phyloP scores from a whole-genome alignment of 371 early-diverging fungal genomes.

The Mucor irregularis region DNA sequence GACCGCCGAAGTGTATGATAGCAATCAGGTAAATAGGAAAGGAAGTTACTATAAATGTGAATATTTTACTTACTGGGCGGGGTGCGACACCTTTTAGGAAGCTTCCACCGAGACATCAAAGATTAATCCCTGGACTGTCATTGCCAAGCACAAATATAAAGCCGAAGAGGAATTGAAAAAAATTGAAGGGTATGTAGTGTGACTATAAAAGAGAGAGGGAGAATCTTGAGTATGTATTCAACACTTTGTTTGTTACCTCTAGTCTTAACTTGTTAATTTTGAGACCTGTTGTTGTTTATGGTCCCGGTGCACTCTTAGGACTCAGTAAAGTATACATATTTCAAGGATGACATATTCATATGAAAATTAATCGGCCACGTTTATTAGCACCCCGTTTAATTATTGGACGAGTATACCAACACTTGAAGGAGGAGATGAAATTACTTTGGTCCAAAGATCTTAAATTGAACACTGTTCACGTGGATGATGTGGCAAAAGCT shows the following conservation, averaged over 20 bases:
- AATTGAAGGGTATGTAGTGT: constrained; percentile 51
- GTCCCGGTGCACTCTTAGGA: constrained; percentile 75
- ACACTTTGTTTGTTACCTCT: neutral
- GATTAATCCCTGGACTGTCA: constrained; percentile 81
- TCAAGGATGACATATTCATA: neutral
- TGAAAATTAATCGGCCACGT: too few species aligned
- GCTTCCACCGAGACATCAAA: constrained; percentile 72
- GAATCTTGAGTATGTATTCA: neutral
- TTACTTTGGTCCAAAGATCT: constrained; percentile 89
- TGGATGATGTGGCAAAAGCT: constrained; percentile 80
- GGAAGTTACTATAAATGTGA: neutral
- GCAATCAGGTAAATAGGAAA: constrained; percentile 57
- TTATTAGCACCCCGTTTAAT: constrained; percentile 83
- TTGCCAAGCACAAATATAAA: constrained; percentile 76
- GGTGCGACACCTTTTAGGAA: constrained; percentile 57
- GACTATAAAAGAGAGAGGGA: neutral
- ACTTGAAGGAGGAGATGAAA: constrained; percentile 84
- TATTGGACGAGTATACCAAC: constrained; percentile 87
- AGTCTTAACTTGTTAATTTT: constrained; percentile 79
- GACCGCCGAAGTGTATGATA: constrained; percentile 88
- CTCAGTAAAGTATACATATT: constrained; percentile 55
- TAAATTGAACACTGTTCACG: constrained; percentile 92
- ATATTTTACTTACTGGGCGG: too few species aligned
- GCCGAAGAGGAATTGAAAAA: constrained; percentile 79
- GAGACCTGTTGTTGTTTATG: constrained; percentile 92